Conservation (phyloP, 257 asterid species). For the Penstemon eatonii region DNA sequence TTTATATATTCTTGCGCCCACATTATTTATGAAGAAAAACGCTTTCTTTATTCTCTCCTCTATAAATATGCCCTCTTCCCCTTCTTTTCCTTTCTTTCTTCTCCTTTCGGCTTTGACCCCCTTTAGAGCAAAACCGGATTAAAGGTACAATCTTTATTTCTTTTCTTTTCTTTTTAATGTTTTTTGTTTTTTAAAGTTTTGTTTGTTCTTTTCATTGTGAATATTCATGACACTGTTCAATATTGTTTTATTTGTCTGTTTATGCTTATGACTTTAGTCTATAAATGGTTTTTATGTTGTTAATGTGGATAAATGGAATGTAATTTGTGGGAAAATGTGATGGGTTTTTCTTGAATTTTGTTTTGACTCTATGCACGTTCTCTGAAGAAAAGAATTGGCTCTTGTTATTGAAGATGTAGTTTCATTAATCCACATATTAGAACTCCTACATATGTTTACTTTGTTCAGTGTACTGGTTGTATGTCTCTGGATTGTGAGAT, state of each 20-base stretch:
- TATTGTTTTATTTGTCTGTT: constrained; percentile 3
- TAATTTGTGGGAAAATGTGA: neutral
- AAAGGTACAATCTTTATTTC: too few species aligned
- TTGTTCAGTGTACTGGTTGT: too few species aligned
- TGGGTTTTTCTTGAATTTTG: neutral
- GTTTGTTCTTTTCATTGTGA: too few species aligned
- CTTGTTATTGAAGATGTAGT: constrained; percentile 2
- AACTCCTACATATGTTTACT: neutral
- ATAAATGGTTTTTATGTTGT: neutral
- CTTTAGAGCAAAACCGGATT: too few species aligned
- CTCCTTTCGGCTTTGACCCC: neutral
- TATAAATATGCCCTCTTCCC: constrained; percentile 31
- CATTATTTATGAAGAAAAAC: too few species aligned
- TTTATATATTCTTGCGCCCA: too few species aligned
- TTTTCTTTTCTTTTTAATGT: too few species aligned
- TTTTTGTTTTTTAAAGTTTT: too few species aligned
- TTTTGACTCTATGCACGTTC: constrained; percentile 13
- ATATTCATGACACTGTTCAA: too few species aligned
- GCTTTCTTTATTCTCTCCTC: neutral
- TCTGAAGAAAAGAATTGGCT: constrained; percentile 4
- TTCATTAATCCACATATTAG: neutral
- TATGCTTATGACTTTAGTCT: neutral
- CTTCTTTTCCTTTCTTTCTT: constrained; percentile 1
- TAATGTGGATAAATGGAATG: neutral
- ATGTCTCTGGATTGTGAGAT: too few species aligned